These are phyloP conservation scores for Nemania bipapillata DNA, from an alignment of 2,329 filamentous ascomycete species.

Conservation along the genomic window DNA sequence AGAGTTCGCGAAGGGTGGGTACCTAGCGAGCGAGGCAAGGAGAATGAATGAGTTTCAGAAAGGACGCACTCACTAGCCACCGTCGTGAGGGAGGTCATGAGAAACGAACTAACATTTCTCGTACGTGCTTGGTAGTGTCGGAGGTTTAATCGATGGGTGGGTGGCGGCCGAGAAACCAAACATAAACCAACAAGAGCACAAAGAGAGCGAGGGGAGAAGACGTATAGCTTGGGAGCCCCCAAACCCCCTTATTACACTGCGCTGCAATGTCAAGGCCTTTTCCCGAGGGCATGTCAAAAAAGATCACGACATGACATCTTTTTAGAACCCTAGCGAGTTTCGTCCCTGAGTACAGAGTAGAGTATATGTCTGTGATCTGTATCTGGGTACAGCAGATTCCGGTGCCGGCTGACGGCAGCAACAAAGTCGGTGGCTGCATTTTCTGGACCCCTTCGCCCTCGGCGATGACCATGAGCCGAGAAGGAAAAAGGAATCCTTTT, in stretches of 20 bases:
- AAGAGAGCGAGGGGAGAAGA: no score
- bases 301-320: neutral
- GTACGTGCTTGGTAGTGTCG: conserved; percentile 7
- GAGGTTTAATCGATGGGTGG: neutral
- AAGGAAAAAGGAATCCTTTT: neutral
- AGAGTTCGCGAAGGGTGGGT: neutral
- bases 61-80: neutral
- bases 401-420: conserved; percentile 1
- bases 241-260: conserved; percentile 12
- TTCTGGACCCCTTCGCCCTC: neutral
- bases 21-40: neutral
- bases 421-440: neutral
- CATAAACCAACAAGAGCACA: no score
- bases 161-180: conserved; percentile 23
- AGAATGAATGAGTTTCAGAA: neutral
- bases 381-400: neutral
- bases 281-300: neutral
- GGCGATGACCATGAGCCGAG: neutral
- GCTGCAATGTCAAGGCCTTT: conserved; percentile 13
- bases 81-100: neutral
- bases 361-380: no score
- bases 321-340: conserved; percentile 12
- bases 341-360: conserved; percentile 4
- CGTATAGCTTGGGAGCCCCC: neutral
- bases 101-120: neutral